Evolutionary conservation across 129 eudicot genomes (phyloP).

Genomic region (Ambrosia trifida): DNA sequence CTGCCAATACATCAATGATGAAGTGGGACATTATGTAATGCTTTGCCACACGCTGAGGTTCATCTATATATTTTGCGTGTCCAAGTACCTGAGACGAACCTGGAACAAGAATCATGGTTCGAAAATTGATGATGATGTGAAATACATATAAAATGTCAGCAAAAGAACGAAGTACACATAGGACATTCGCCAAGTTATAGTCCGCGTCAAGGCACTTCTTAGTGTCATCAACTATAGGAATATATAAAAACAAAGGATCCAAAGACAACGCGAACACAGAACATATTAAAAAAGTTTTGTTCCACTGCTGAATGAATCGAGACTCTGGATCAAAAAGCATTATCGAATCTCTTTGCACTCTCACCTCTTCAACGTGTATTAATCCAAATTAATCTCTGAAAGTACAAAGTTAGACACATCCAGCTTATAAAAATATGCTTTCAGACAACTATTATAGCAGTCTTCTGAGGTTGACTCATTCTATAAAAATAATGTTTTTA

Average conservation of each 20-base stretch:
- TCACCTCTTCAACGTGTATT: neutral
- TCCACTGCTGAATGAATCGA: conserved; percentile 38
- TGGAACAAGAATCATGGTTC: conserved; percentile 22
- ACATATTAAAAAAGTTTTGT: conserved; percentile 29
- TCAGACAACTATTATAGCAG: too few relatives aligned
- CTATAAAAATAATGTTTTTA: too few relatives aligned
- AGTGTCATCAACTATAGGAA: conserved; percentile 33
- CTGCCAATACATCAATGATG: neutral
- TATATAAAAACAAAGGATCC: conserved; percentile 48
- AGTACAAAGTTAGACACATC: too few relatives aligned
- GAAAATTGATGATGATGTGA: conserved; percentile 35
- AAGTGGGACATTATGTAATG: conserved; percentile 35
- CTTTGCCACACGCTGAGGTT: conserved; percentile 33
- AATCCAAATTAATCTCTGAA: too few relatives aligned
- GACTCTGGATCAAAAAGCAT: conserved; percentile 32
- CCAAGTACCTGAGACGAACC: conserved; percentile 6
- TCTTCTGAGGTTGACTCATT: too few relatives aligned
- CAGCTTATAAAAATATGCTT: too few relatives aligned
- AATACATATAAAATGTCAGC: conserved; percentile 24
- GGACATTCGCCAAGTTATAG: conserved; percentile 21
- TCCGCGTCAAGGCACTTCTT: conserved; percentile 38
- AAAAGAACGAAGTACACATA: conserved; percentile 34
- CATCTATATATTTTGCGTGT: neutral
- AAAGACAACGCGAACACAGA: conserved; percentile 39
- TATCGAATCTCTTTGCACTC: conserved; percentile 5